Base-by-base conservation (phyloP, 164 flowering plant genomes). In the Echeveria elegans region DNA sequence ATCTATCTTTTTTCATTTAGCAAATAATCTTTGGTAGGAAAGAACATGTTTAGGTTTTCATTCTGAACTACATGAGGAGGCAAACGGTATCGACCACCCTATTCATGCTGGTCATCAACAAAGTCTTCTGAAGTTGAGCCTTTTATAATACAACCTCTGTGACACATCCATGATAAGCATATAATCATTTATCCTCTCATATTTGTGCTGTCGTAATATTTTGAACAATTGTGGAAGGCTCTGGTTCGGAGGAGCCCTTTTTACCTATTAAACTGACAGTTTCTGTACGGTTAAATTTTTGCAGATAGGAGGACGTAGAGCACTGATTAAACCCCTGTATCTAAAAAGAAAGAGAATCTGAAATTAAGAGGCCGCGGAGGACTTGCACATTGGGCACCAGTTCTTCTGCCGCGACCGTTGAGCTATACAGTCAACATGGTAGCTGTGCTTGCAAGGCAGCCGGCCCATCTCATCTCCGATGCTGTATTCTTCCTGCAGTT, bases 301-400 rank as follows among this genome's bases (percentile, higher is more conserved):
- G 15, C 60, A 53, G 30, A 26, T 26, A 56, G 61, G 61, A 56
- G 32, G 61, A 56, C 24, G 32, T 43, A 10, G 30, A 16, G 18
- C 14, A 34, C 53, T 24, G 48, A 41, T 11, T 21, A 19, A 32
- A 29, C 12, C 18, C 0, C n/a, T 31, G 41, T 63, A 63, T 47
- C 38, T 19, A 66, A 48, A 47, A 29, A 31, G 32, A 65, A 43
- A 6, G 5, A 26, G 5, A 26, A 56, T 28, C 32, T 56, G 31
- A 41, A 15, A 52, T 7, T 23, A 52, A 21, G 58, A 21, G 28
- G 58, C 82, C 12, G 84, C 95, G 9, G 82, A 65, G 69, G 83
- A 79, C 72, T 91, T 94, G 85, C 97, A 94, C 67, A 94, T 83
- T 0, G 99, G 96, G 73, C 99, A 91, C 99, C 99, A 91, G 50